Percentiles rank a stretch among this genome's conserved stretches.
Evolutionary conservation across 257 asterid genomes (phyloP).

Genomic region (Solanum lignicaule): DNA sequence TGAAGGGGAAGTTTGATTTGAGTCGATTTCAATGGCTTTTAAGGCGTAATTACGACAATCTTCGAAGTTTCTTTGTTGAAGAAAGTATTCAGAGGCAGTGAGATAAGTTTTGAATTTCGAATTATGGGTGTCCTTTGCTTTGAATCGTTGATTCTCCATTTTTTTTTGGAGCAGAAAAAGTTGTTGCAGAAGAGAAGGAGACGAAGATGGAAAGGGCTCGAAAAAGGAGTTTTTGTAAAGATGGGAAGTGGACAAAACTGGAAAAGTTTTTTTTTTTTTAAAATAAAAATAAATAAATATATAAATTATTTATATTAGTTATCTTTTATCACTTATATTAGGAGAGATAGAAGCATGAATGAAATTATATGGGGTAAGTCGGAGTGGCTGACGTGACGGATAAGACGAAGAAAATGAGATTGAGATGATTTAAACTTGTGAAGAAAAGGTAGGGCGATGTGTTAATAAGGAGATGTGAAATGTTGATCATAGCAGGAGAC

Average conservation of each 20-base stretch:
- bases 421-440: fast-evolving
- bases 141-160: neutral
- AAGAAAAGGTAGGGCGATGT: fast-evolving
- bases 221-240: neutral
- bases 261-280: neutral
- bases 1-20: constrained; percentile 21
- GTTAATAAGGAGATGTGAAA: fast-evolving
- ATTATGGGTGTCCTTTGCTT: neutral
- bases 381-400: fast-evolving
- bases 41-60: constrained; percentile 32
- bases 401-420: neutral
- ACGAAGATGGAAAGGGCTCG: neutral
- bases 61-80: constrained; percentile 13
- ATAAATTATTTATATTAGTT: no score
- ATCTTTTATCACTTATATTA: no score
- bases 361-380: neutral
- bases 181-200: neutral
- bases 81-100: neutral
- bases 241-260: neutral
- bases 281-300: no score
- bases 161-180: neutral
- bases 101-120: neutral
- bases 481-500: neutral
- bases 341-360: neutral
- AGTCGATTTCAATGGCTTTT: constrained; percentile 28